phyloP scores from a whole-genome alignment of 192 early-diverging fungal genomes.

The Gigaspora rosea region DNA sequence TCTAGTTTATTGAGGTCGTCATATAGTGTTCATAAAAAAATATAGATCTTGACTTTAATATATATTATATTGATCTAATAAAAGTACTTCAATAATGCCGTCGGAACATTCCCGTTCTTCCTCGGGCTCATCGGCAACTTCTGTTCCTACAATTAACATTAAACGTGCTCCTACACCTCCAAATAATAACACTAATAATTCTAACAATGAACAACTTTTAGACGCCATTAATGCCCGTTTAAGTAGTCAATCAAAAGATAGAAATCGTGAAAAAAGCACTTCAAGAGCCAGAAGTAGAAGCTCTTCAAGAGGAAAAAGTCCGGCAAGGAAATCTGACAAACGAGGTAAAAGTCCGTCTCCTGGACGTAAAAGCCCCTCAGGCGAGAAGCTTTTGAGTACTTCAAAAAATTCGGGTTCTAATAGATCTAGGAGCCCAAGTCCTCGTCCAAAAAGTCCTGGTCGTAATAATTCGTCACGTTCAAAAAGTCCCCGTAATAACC shows the following conservation, averaged over 20 bases:
- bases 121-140: background rate
- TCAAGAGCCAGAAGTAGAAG: background rate
- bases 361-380: constrained; percentile 21
- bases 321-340: constrained; percentile 9
- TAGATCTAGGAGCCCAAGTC: constrained; percentile 25
- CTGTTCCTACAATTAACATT: background rate
- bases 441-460: constrained; percentile 1
- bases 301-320: constrained; percentile 19
- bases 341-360: constrained; percentile 3
- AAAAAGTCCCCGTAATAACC: constrained; percentile 18
- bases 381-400: constrained; percentile 6
- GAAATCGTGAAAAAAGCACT: background rate
- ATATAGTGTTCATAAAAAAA: too few relatives aligned
- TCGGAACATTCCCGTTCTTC: background rate
- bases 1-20: too few relatives aligned
- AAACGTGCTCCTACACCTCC: background rate
- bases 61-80: too few relatives aligned
- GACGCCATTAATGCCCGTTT: constrained; percentile 3
- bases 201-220: background rate
- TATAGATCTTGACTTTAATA: too few relatives aligned
- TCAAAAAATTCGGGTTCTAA: background rate
- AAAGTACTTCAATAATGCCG: background rate
- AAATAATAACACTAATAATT: background rate
- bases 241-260: constrained; percentile 13
- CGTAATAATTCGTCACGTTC: constrained; percentile 20